phyloP scores from a whole-genome alignment of 352 stramenopile genomes.

The Globisporangium yorkense region DNA sequence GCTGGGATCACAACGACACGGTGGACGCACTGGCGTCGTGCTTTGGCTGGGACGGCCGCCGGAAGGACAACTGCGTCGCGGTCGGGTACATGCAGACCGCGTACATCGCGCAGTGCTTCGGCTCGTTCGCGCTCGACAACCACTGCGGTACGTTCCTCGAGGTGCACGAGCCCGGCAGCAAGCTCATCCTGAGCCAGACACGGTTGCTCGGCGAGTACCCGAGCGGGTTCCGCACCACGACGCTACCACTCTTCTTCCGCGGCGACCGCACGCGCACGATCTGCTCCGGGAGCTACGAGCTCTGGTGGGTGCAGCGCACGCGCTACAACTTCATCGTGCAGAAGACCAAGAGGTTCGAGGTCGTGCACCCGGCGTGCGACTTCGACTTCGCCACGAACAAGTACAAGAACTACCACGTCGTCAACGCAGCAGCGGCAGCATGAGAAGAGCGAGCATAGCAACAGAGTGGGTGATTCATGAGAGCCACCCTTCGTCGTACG shows the following conservation, averaged over 20 bases:
- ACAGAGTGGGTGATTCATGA: constrained; percentile 4
- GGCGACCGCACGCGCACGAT: constrained; percentile 58
- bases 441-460: not conserved
- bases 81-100: constrained; percentile 79
- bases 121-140: constrained; percentile 58
- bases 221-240: constrained; percentile 71
- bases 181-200: constrained; percentile 71
- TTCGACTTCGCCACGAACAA: constrained; percentile 77
- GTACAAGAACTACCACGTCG: constrained; percentile 67
- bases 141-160: constrained; percentile 86
- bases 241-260: constrained; percentile 60
- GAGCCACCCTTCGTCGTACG: constrained; percentile 34
- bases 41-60: constrained; percentile 51
- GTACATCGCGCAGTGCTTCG: constrained; percentile 72
- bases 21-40: constrained; percentile 62
- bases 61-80: constrained; percentile 53
- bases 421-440: constrained; percentile 8
- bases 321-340: constrained; percentile 79
- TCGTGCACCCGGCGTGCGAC: constrained; percentile 60
- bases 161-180: constrained; percentile 56
- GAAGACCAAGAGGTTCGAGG: constrained; percentile 68
- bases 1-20: constrained; percentile 81
- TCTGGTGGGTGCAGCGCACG: constrained; percentile 86
- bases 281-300: constrained; percentile 70
- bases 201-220: constrained; percentile 63